phyloP scores from a whole-genome alignment of 805 yeast species.

The Candida rishiriensis region DNA sequence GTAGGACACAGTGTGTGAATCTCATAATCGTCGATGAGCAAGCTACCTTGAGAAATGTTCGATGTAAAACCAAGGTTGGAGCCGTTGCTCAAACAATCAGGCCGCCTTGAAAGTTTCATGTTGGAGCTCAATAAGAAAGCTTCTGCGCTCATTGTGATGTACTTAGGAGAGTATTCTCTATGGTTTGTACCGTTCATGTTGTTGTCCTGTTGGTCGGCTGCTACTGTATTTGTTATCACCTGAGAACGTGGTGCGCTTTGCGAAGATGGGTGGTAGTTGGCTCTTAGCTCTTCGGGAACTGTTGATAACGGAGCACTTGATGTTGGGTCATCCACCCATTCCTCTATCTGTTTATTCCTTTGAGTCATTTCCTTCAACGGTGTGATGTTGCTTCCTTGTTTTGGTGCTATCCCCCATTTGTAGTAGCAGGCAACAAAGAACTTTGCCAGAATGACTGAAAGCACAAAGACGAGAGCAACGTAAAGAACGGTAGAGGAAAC shows the following conservation, averaged over 20 bases:
- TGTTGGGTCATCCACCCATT: slow-evolving; percentile 73
- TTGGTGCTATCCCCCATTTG: slow-evolving; percentile 74
- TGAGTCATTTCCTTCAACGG: slow-evolving; percentile 56
- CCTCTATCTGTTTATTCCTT: slow-evolving; percentile 67
- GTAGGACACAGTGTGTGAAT: slow-evolving; percentile 51
- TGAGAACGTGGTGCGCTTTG: too few relatives aligned
- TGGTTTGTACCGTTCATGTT: background rate
- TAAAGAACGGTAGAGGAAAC: slow-evolving; percentile 82
- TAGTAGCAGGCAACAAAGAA: slow-evolving; percentile 85
- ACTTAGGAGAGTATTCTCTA: slow-evolving; percentile 36
- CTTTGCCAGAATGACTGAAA: slow-evolving; percentile 72
- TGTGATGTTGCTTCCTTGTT: slow-evolving; percentile 66
- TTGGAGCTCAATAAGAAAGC: slow-evolving; percentile 30
- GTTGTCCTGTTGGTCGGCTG: slow-evolving; percentile 25
- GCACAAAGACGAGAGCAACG: slow-evolving; percentile 77
- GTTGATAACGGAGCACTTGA: slow-evolving; percentile 47
- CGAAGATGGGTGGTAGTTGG: slow-evolving; percentile 32
- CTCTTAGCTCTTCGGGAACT: slow-evolving; percentile 49
- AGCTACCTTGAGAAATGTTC: too few relatives aligned
- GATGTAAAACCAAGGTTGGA: slow-evolving; percentile 19
- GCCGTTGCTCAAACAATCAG: slow-evolving; percentile 7
- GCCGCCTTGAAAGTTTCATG: slow-evolving; percentile 3
- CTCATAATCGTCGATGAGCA: slow-evolving; percentile 27
- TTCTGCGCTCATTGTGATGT: slow-evolving; percentile 66
- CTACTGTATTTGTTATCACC: background rate